phyloP scores from a whole-genome alignment of 2,329 filamentous ascomycete species.

The Amesomyces nigricolor region DNA sequence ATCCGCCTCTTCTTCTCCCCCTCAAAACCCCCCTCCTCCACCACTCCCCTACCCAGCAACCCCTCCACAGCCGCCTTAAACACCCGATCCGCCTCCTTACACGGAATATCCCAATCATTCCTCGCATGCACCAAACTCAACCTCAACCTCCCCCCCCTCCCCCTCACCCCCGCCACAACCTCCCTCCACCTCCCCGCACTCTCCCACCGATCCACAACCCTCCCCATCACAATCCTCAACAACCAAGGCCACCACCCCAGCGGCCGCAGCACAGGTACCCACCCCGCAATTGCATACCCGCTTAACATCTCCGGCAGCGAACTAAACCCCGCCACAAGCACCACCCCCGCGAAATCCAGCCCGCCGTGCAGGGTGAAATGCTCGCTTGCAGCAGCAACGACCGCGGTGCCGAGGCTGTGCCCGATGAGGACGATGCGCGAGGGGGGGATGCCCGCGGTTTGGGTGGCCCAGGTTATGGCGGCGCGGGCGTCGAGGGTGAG shows the following conservation, averaged over 20 bases:
- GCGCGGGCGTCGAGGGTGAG: constrained; percentile 74
- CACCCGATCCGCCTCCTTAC: constrained; percentile 58
- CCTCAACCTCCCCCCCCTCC: constrained; percentile 43
- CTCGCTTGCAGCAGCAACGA: constrained; percentile 69
- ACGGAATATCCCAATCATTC: constrained; percentile 79
- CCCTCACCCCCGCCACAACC: constrained; percentile 47
- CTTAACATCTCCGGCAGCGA: constrained; percentile 67
- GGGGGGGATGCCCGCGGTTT: constrained; percentile 58
- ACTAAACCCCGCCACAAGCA: constrained; percentile 76
- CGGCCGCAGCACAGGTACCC: constrained; percentile 73
- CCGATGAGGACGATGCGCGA: constrained; percentile 74
- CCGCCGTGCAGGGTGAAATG: constrained; percentile 51
- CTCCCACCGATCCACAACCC: constrained; percentile 76
- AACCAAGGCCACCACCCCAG: constrained; percentile 62
- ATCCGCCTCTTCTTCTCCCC: constrained; percentile 41
- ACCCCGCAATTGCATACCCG: constrained; percentile 71
- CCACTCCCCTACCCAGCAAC: constrained; percentile 34
- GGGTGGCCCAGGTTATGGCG: constrained; percentile 66
- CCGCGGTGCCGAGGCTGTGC: constrained; percentile 83
- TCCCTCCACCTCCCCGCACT: constrained; percentile 61
- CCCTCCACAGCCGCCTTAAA: constrained; percentile 56
- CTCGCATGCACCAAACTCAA: constrained; percentile 73
- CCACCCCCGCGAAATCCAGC: constrained; percentile 66
- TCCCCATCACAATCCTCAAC: constrained; percentile 52
- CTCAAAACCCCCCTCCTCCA: constrained; percentile 30